phyloP scores from a whole-genome alignment of 164 flowering plant species.

The Chloranthus sessilifolius region DNA sequence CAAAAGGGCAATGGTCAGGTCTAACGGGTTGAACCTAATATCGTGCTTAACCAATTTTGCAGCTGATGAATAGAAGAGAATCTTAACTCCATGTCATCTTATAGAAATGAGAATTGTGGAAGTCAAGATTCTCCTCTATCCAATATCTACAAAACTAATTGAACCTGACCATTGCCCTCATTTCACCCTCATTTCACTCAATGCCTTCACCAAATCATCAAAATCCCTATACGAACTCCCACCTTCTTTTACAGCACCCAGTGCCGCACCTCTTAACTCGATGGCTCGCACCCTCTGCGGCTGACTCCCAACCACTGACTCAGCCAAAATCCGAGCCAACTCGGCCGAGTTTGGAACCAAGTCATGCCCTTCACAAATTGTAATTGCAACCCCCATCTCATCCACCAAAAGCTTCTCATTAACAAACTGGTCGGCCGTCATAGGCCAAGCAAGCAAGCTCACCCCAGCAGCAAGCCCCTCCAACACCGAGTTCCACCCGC shows the following conservation, averaged over 20 bases:
- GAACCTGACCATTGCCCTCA: neutral
- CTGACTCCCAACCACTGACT: conserved; percentile 1
- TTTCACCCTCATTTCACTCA: neutral
- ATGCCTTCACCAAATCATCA: conserved; percentile 4
- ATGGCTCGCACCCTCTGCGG: conserved; percentile 3
- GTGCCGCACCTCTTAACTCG: conserved; percentile 2
- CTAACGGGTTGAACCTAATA: no score
- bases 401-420: conserved; percentile 31
- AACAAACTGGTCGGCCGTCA: conserved; percentile 21
- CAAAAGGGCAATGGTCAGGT: no score
- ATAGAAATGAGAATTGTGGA: no score
- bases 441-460: conserved; percentile 27
- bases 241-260: conserved; percentile 4
- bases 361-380: conserved; percentile 25
- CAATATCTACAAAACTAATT: no score
- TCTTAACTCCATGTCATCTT: no score
- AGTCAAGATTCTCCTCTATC: no score
- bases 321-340: conserved; percentile 6
- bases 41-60: no score
- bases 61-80: no score
- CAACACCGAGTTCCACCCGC: conserved; percentile 36
- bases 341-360: conserved; percentile 5
- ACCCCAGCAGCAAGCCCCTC: conserved; percentile 25
- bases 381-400: conserved; percentile 21
- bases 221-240: conserved; percentile 15